Evolutionary conservation across 2,329 filamentous ascomycete species (phyloP), one percentile per base, ranked within the genome.

Genomic region (Diaporthe batatas): DNA sequence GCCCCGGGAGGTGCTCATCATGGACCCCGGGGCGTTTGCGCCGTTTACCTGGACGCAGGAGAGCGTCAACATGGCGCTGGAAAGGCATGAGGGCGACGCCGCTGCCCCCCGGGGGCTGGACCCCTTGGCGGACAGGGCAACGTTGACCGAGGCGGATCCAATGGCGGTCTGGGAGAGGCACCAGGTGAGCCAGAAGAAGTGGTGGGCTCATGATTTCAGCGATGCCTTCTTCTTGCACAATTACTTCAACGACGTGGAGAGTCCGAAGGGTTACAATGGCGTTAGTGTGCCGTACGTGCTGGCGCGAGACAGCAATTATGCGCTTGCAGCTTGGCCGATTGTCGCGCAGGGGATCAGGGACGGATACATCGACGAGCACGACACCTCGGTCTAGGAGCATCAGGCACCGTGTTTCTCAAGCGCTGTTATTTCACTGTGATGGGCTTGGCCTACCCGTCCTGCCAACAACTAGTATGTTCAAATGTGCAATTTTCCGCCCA

Each of bases 1-100:
- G 0, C 78, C 77, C 0, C 57, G 67, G 4, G 77, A 80, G 73
- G 78, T 80, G 23, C 75, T 79, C 29, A 75, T 79, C 54, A 36
- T 80, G 70, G 71, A 79, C 39, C 67, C 70, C 21, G 71, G 55
- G 29, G 76, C 79, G 6, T 79, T 80, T 36, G 72, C 77, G 12
- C 78, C 79, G 1, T 74, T 74, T 8, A 75, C 75, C 32, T 79
- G 77, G 77, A 75, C 76, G 2, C 23, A 53, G 21, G 72, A 71
- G 21, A 68, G 68, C 16, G 59, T 70, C 23, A 47, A 55, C 4
- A 7, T 18, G 39, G 53, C 55, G 21, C 51, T 59, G 16, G 53
- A 47, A 29, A 44, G 53, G 21, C 68, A 70, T n/a, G 54, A 49
- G 25, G 51, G 39, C 12, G 53, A 47, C 21, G 58, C 58, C 2